Evolutionary conservation across 1,284 basidiomycete species (phyloP), one percentile per base, ranked within the genome.

Genomic region (Ganoderma meredithae): DNA sequence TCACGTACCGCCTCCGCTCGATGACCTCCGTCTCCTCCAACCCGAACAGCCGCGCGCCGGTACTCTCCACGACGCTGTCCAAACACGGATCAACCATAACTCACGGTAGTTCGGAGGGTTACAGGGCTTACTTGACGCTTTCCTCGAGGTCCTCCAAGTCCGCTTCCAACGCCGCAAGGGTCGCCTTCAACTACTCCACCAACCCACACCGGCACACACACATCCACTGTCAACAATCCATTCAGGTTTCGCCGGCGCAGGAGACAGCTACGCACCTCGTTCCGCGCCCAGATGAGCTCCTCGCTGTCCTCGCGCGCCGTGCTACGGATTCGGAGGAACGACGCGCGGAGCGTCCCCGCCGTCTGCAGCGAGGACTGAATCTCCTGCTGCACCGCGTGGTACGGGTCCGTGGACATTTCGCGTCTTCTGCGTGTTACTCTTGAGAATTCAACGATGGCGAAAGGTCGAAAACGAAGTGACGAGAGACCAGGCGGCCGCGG

Each of bases 71-170:
- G 65, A 92, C 91, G 78, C 91, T 95, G 74, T 6, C 62, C 55
- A 13, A 60, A 53, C 19, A 47, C 7, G 5, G 19, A n/a, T 44
- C n/a, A 44, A 17, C 43, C 43, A n/a, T 17, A 44, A 41, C 43
- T 6, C 17, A 44, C 2, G 19, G 19, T 2, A 44, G 1, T 6
- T 47, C n/a, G 33, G n/a, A 27, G 60, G 2, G 5, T 27, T 2
- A 15, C 5, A 47, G 1, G 25, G 71, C 86, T 71, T 78, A 93
- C 87, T 88, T 90, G 36, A 97, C 95, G 73, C 94, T 95, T 76
- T 95, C 94, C 64, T 96, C 95, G 25, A 97, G 80, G 76, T 95
- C 95, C 69, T 95, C 93, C 36, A 96, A 77, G 80, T 97, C 95
- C 0, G 92, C 90, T 76, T 95, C 93, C 40, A 97, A 81, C 0